Conservation (phyloP, 352 stramenopile species). For the Globisporangium canariense region DNA sequence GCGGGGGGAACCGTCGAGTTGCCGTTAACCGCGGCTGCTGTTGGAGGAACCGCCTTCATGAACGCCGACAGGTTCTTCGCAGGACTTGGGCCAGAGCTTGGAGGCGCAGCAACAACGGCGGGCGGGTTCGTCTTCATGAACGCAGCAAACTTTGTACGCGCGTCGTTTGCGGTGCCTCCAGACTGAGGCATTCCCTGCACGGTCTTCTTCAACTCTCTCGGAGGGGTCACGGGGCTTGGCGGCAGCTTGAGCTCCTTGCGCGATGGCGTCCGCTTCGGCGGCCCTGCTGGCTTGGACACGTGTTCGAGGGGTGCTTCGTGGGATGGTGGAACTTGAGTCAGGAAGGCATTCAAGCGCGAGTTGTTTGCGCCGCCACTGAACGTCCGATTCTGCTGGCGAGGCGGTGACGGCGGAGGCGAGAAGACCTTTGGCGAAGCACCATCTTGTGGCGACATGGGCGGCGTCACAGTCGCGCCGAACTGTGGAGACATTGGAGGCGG, state of each 20-base stretch:
- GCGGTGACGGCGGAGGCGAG: conserved; percentile 16
- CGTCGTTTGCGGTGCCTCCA: conserved; percentile 20
- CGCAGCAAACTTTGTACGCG: conserved; percentile 75
- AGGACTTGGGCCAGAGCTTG: conserved; percentile 18
- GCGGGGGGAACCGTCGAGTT: conserved; percentile 14
- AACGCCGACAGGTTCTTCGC: conserved; percentile 25
- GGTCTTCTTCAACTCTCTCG: conserved; percentile 21
- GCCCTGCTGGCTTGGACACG: conserved; percentile 47
- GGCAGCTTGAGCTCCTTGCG: conserved; percentile 36
- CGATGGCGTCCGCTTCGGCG: conserved; percentile 41
- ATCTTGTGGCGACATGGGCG: conserved; percentile 16
- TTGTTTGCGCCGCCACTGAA: conserved; percentile 46
- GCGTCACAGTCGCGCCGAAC: conserved; percentile 24
- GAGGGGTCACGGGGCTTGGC: conserved; percentile 24
- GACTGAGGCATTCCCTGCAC: conserved; percentile 20
- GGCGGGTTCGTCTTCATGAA: conserved; percentile 80
- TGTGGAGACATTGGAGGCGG: conserved; percentile 53
- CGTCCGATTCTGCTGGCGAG: conserved; percentile 34
- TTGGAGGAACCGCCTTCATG: conserved; percentile 29
- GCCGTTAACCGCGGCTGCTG: conserved; percentile 3
- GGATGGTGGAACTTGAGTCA: conserved; percentile 68
- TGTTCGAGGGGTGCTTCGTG: conserved; percentile 58
- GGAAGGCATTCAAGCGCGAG: conserved; percentile 71
- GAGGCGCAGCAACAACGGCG: conserved; percentile 17
- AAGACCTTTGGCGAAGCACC: conserved; percentile 13